A percentile compares a stretch with the other conserved stretches of the same genome.
phyloP scores from a whole-genome alignment of 257 asterid genomes.

The Orobanche coerulescens region DNA sequence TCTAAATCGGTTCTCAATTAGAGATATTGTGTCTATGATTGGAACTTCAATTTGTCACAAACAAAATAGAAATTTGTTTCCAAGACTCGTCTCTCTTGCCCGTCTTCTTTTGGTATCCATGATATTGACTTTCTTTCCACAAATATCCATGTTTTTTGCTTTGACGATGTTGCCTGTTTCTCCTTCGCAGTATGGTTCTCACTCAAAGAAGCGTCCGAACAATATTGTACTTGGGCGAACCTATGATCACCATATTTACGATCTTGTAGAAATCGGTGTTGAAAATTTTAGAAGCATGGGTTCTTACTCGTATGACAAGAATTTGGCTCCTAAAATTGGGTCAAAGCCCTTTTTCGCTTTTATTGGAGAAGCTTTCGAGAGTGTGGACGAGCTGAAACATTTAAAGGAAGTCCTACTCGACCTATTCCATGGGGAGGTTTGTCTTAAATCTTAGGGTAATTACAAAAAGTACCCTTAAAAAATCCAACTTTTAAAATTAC shows the following conservation, averaged over 20 bases:
- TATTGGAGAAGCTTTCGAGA: constrained; percentile 93
- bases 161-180: neutral
- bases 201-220: constrained; percentile 94
- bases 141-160: neutral
- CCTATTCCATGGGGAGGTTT: constrained; percentile 84
- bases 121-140: neutral
- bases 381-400: constrained; percentile 76
- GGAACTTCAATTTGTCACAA: neutral
- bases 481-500: no score
- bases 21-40: neutral
- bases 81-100: neutral
- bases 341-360: constrained; percentile 89
- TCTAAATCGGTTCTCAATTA: neutral
- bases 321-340: constrained; percentile 72
- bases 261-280: constrained; percentile 89
- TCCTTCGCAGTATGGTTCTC: constrained; percentile 68
- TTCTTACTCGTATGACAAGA: constrained; percentile 70
- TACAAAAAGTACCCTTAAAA: no score
- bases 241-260: constrained; percentile 79
- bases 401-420: constrained; percentile 81
- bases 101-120: neutral
- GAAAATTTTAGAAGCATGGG: constrained; percentile 75
- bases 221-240: constrained; percentile 88
- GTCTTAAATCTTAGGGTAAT: constrained; percentile 15
- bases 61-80: neutral